phyloP scores from a whole-genome alignment of 257 asterid genomes.

The Solanum medicagineum region DNA sequence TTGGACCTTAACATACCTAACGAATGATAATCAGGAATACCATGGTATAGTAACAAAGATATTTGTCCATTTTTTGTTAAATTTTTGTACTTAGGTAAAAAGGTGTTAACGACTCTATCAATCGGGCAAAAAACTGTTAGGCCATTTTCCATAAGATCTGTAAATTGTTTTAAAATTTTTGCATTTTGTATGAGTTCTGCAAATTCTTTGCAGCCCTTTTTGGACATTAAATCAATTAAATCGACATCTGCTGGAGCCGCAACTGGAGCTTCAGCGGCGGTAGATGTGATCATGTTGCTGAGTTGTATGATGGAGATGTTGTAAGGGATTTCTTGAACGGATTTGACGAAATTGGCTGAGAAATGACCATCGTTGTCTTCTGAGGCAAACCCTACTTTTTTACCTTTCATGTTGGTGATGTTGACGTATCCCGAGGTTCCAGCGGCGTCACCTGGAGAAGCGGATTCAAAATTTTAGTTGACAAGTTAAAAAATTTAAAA shows the following conservation, averaged over 20 bases:
- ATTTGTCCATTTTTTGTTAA: slow-evolving; percentile 39
- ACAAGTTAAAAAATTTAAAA: background rate
- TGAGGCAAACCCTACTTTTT: slow-evolving; percentile 56
- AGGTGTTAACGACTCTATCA: slow-evolving; percentile 41
- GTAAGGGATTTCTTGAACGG: slow-evolving; percentile 51
- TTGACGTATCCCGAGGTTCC: slow-evolving; percentile 85
- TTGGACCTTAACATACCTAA: slow-evolving; percentile 62
- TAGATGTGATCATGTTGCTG: slow-evolving; percentile 37
- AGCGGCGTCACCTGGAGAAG: slow-evolving; percentile 51
- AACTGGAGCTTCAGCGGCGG: slow-evolving; percentile 77
- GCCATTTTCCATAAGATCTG: slow-evolving; percentile 37
- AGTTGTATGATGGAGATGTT: slow-evolving; percentile 58
- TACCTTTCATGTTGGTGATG: slow-evolving; percentile 68
- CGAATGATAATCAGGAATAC: slow-evolving; percentile 53
- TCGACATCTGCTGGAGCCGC: slow-evolving; percentile 43
- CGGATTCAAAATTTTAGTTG: background rate
- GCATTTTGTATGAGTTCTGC: slow-evolving; percentile 40
- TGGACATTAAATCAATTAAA: slow-evolving; percentile 50
- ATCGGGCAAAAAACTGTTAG: slow-evolving; percentile 75
- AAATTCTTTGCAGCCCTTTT: slow-evolving; percentile 66
- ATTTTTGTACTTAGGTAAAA: slow-evolving; percentile 58
- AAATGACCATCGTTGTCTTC: slow-evolving; percentile 33
- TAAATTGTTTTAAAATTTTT: slow-evolving; percentile 35
- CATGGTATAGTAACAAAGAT: slow-evolving; percentile 56
- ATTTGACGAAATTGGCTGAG: slow-evolving; percentile 43